Base-by-base conservation (phyloP, 345 rosid species). In the Fremontodendron californicum region DNA sequence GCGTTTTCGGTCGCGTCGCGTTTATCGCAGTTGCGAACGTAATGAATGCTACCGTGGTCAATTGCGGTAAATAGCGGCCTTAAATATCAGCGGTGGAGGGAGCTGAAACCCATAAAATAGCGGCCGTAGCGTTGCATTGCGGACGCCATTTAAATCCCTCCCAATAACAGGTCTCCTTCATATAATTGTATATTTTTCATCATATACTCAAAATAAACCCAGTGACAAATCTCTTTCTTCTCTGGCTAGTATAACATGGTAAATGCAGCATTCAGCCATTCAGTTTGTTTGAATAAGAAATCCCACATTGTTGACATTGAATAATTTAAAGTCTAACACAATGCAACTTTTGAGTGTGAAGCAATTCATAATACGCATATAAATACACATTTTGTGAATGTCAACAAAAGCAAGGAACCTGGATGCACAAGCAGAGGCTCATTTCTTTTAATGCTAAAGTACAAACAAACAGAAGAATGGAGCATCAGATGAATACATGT, bases 401-500 rank as follows among this genome's bases (percentile, higher is more conserved):
- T 45, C 13, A 46, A 51, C 3, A 63, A 70, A 10, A 61, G 27
- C 25, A 51, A 71, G 40, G 37, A 52, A 27, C 9, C 37, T 73
- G 3, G 29, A 4, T 39, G 51, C 55, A 18, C 45, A 63, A 48
- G 25, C 33, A 55, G 29, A 46, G 9, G 18, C 35, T 54, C 4
- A 43, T 21, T 63, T 37, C 1, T 75, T 70, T 40, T 2, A 49
- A 61, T 42, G 35, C 46, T 5, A 33, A 25, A 43, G 23, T 9
- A 55, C 39, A 55, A 46, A 37, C 42, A 29, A 13, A 45, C 16
- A 23, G 35, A 66, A 71, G 67, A 29, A 65, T 9, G 12, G 18
- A 51, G 73, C 58, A 80, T 40, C 68, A 43, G 16, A 52, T 75
- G n/a, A 75, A 64, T 29, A 37, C 18, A 6, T 65, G 37, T 3